phyloP scores from a whole-genome alignment of 1,284 basidiomycete genomes.

The Cryptococcus sp. region DNA sequence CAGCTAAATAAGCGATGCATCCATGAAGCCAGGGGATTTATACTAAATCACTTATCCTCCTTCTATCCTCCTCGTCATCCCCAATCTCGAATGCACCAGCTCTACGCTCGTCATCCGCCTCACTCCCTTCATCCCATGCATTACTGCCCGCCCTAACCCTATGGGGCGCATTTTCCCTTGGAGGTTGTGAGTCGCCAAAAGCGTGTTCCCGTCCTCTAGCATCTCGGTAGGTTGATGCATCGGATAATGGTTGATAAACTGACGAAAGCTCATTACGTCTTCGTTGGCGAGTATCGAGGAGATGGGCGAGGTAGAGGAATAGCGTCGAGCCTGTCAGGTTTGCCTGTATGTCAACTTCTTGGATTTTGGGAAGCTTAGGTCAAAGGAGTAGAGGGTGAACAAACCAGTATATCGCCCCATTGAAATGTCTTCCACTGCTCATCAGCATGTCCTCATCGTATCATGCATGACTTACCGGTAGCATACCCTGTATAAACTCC shows the following conservation, averaged over 20 bases:
- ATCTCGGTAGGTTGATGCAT: constrained; percentile 33
- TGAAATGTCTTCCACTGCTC: constrained; percentile 44
- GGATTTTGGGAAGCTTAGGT: not conserved
- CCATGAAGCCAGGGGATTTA: not conserved
- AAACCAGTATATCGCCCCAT: constrained; percentile 34
- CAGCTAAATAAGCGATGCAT: constrained; percentile 7
- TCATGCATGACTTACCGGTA: constrained; percentile 38
- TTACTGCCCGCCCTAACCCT: constrained; percentile 10
- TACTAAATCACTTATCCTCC: not conserved
- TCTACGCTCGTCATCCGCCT: constrained; percentile 11
- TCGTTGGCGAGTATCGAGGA: constrained; percentile 25
- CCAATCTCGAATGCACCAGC: constrained; percentile 7
- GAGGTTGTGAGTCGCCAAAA: constrained; percentile 9
- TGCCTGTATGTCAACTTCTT: constrained; percentile 16
- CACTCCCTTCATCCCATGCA: constrained; percentile 36
- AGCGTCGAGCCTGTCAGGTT: constrained; percentile 42
- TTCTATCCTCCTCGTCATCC: constrained; percentile 13
- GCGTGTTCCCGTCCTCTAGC: constrained; percentile 39
- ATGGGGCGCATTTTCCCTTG: not conserved
- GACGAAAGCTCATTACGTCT: constrained; percentile 32
- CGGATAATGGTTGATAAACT: constrained; percentile 43
- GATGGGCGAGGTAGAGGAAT: constrained; percentile 42
- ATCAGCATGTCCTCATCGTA: not conserved
- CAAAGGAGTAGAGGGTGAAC: not conserved
- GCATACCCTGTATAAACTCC: constrained; percentile 41